Base-by-base conservation (phyloP, 1,284 basidiomycete species). In the Pseudozyma flocculosa region DNA sequence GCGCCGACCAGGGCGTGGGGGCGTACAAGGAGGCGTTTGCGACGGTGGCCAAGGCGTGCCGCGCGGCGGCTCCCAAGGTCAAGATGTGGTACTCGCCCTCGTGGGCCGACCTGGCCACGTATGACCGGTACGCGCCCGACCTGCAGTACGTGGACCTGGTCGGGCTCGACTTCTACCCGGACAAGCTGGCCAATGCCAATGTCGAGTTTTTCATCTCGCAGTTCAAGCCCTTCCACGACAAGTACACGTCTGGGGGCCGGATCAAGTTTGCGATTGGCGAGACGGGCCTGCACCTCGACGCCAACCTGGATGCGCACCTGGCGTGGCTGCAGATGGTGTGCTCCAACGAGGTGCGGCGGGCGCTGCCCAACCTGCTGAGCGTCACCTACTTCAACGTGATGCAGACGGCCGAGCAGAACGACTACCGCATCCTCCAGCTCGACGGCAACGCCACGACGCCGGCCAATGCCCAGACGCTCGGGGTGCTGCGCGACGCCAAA, bases 11-110 rank as follows among this genome's bases (percentile, higher is more conserved):
- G 51, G 61, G 64, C 41, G 73, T 72, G 15, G 48, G 48, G 10
- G 77, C 63, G 43, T 79, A 79, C 68, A 79, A 78, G 61, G 70
- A 66, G 10, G 78, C 72, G 29, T 79, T 77, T 76, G 65, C 61
- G 13, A 70, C 68, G 24, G 78, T 79, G 14, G 61, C 72, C 15
- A 62, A 60, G 5, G 76, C 78, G 40, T 54, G 70, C 41, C 46
- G 59, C 39, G 24, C 52, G 18, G 70, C 73, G 40, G 75, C 75
- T 0, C 75, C 76, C 23, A 48, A 56, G n/a, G 78, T 78, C 50
- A 79, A 78, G 54, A 73, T 78, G 59, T 67, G 71, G 58, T 67
- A 61, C 55, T 68, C 61, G n/a, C 68, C 70, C 53, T 54, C 53
- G 47, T 48, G 62, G 23, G 50, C 55, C 54, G 24, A 62, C 45